Conservation (phyloP, 2,329 filamentous ascomycete genomes). For the Apiospora rasikravindrae region DNA sequence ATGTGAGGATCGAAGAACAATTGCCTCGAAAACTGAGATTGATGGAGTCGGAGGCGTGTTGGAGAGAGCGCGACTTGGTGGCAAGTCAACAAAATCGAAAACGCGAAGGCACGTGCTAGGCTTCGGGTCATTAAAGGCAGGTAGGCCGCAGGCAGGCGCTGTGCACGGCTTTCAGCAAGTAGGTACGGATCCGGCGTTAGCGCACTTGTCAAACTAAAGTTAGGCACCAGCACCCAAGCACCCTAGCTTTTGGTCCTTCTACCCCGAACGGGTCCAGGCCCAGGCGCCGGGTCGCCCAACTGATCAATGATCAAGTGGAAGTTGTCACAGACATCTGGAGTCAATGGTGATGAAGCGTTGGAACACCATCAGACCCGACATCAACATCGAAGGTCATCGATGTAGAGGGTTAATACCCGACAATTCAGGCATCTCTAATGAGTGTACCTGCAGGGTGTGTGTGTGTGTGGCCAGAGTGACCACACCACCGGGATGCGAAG, state of each 20-base stretch:
- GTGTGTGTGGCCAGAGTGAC: not conserved
- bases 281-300: too few species aligned
- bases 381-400: not conserved
- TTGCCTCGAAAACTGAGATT: not conserved
- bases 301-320: too few species aligned
- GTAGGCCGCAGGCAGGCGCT: not conserved
- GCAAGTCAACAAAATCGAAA: conserved; percentile 4
- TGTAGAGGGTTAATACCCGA: not conserved
- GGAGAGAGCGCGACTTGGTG: not conserved
- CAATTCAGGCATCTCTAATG: not conserved
- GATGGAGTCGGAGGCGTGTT: not conserved
- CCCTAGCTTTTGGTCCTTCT: not conserved
- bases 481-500: not conserved
- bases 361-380: too few species aligned
- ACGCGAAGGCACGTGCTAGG: conserved; percentile 14
- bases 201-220: not conserved
- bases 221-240: not conserved
- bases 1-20: not conserved
- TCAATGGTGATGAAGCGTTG: not conserved
- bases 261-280: not conserved
- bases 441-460: not conserved
- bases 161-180: not conserved
- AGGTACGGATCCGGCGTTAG: not conserved
- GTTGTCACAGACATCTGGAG: too few species aligned
- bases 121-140: not conserved